phyloP scores from a whole-genome alignment of 176 grass and related monocot genomes.

The Stipa capillata region DNA sequence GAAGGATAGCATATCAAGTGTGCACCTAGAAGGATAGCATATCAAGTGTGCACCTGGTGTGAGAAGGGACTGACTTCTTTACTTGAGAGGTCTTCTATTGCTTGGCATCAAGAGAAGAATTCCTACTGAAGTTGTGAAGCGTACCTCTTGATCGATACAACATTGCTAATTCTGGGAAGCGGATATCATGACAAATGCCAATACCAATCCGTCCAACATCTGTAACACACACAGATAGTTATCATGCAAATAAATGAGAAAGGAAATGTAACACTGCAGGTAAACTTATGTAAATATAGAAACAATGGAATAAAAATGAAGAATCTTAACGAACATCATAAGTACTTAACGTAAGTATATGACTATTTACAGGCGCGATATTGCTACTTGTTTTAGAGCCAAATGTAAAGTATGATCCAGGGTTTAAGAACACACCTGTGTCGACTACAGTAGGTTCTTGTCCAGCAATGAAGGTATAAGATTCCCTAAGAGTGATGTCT shows the following conservation, averaged over 20 bases:
- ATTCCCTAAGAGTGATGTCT: slow-evolving; percentile 47
- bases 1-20: slow-evolving; percentile 65
- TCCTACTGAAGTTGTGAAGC: neutral
- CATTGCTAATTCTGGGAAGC: slow-evolving; percentile 59
- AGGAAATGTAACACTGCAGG: neutral
- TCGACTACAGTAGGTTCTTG: slow-evolving; percentile 45
- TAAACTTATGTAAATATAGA: neutral
- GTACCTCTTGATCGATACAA: slow-evolving; percentile 56
- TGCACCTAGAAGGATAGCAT: slow-evolving; percentile 51
- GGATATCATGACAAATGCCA: slow-evolving; percentile 67
- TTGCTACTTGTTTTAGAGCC: neutral
- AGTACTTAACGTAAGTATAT: neutral
- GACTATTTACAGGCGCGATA: neutral
- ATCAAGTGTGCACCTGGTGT: slow-evolving; percentile 43
- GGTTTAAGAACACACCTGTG: slow-evolving; percentile 25
- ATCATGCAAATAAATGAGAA: neutral
- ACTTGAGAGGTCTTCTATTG: neutral
- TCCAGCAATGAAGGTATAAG: slow-evolving; percentile 40
- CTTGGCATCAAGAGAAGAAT: neutral
- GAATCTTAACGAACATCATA: neutral
- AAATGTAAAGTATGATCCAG: neutral
- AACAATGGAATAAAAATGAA: neutral
- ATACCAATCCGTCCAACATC: slow-evolving; percentile 55
- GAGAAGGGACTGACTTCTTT: neutral
- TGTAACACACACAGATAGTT: neutral